Evolutionary conservation across 768 basidiomycete genomes (phyloP).

Genomic region (Leccinum uliginosum): DNA sequence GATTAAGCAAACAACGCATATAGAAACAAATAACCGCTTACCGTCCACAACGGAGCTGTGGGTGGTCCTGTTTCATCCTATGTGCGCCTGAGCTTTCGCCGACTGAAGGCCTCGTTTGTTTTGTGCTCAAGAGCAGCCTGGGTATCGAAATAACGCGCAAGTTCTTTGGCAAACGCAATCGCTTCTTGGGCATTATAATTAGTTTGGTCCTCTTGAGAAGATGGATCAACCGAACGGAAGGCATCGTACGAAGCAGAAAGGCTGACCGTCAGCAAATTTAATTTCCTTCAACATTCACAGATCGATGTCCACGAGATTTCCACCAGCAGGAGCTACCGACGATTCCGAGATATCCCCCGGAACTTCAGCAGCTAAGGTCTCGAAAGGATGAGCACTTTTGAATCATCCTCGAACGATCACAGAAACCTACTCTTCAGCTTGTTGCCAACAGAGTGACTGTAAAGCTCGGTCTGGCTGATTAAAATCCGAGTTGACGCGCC

Average conservation of each 20-base stretch:
- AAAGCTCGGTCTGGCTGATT: too few species aligned
- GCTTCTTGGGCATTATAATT: conserved; percentile 92
- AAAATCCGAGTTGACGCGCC: too few species aligned
- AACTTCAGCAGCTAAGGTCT: conserved; percentile 61
- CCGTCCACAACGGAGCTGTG: conserved; percentile 63
- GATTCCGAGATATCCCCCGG: conserved; percentile 55
- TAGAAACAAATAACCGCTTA: conserved; percentile 35
- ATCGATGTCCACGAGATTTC: conserved; percentile 53
- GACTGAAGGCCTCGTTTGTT: conserved; percentile 72
- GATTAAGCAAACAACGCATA: conserved; percentile 1
- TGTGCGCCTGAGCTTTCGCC: conserved; percentile 50
- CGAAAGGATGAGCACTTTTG: conserved; percentile 36
- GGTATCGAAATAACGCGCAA: conserved; percentile 81
- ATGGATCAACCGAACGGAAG: background rate
- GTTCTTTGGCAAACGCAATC: conserved; percentile 67
- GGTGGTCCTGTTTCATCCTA: conserved; percentile 36
- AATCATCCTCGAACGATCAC: too few species aligned
- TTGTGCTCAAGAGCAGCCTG: conserved; percentile 78
- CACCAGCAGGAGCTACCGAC: conserved; percentile 49
- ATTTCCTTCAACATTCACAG: conserved; percentile 59
- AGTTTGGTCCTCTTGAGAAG: conserved; percentile 72
- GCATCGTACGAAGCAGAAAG: background rate
- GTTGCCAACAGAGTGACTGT: too few species aligned
- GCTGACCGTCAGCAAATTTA: conserved; percentile 86
- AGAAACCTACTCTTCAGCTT: too few species aligned